phyloP scores from a whole-genome alignment of 176 grass and related monocot genomes.

The Eremochloa ophiuroides region DNA sequence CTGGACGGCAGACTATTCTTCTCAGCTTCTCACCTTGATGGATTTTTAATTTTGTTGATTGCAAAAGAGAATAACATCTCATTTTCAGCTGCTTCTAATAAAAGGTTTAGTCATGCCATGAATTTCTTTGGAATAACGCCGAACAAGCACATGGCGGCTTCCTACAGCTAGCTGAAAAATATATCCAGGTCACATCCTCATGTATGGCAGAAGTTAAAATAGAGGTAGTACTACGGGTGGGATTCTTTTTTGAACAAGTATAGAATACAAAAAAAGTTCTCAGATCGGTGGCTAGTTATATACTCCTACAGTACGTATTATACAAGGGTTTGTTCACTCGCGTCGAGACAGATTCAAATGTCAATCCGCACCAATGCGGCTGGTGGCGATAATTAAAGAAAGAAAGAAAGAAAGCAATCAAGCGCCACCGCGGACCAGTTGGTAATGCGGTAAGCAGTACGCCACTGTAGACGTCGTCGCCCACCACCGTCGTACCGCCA shows the following conservation, averaged over 20 bases:
- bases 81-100: not conserved
- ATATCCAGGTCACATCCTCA: not conserved
- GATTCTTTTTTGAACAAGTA: not conserved
- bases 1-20: not conserved
- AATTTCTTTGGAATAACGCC: not conserved
- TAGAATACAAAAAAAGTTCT: not conserved
- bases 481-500: conserved; percentile 39
- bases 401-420: not conserved
- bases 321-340: not conserved
- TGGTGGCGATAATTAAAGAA: conserved; percentile 15
- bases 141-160: conserved; percentile 13
- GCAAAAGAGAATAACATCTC: not conserved
- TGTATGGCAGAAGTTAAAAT: not conserved
- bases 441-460: conserved; percentile 1
- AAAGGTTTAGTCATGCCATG: not conserved
- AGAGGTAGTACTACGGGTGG: not conserved
- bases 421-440: conserved; percentile 22
- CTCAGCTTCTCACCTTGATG: not conserved
- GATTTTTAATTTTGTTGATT: not conserved
- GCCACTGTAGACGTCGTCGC: conserved; percentile 28
- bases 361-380: conserved; percentile 34
- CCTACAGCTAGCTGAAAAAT: not conserved
- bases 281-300: not conserved
- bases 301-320: not conserved
- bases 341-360: conserved; percentile 38